Percentiles rank a stretch among this genome's conserved stretches.
Evolutionary conservation across 441 rosid genomes (phyloP).

Genomic region (Melastoma candidum): DNA sequence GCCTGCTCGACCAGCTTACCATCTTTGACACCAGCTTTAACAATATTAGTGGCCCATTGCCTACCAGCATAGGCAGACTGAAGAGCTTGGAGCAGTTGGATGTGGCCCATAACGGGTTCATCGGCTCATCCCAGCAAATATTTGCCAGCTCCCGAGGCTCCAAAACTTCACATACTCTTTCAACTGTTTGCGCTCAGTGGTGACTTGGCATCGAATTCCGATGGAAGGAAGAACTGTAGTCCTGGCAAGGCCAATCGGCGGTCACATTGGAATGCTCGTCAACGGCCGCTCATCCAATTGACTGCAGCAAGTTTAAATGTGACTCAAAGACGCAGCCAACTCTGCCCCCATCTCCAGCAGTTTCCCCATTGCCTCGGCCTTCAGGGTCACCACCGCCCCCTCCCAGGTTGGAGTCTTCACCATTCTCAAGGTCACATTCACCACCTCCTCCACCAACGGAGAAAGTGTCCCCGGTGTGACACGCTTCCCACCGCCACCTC

Average conservation of each 20-base stretch:
- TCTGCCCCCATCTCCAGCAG: slow-evolving; percentile 21
- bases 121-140: too few relatives aligned
- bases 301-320: slow-evolving; percentile 48
- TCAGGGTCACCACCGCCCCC: slow-evolving; percentile 22
- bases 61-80: too few relatives aligned
- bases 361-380: slow-evolving; percentile 20
- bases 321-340: slow-evolving; percentile 19
- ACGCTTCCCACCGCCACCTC: slow-evolving; percentile 34
- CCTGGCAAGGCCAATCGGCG: slow-evolving; percentile 51
- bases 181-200: too few relatives aligned
- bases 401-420: background rate
- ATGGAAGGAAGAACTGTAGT: slow-evolving; percentile 55
- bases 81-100: too few relatives aligned
- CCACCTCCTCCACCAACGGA: slow-evolving; percentile 28
- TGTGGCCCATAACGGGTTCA: too few relatives aligned
- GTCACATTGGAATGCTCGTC: slow-evolving; percentile 52
- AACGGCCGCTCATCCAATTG: slow-evolving; percentile 38
- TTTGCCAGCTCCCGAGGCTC: too few relatives aligned
- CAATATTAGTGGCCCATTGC: too few relatives aligned
- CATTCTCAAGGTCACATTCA: slow-evolving; percentile 5
- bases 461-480: slow-evolving; percentile 32
- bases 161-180: too few relatives aligned
- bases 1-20: too few relatives aligned
- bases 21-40: too few relatives aligned
- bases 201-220: background rate